A percentile compares a stretch with the other conserved stretches of the same genome.
phyloP scores from a whole-genome alignment of 495 filamentous ascomycete species.

The Aspergillus mulundensis region DNA sequence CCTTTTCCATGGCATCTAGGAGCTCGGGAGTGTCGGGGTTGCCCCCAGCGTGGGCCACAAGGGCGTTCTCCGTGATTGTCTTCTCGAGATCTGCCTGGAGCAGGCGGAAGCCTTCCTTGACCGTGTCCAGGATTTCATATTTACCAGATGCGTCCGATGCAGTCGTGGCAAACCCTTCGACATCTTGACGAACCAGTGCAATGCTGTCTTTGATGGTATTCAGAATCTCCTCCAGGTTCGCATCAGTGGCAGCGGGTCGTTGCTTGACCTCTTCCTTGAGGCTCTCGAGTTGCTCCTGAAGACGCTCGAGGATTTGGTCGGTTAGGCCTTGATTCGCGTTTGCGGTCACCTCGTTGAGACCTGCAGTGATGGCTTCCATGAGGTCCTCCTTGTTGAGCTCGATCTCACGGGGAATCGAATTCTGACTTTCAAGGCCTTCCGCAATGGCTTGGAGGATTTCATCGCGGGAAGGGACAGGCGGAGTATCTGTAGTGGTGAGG shows the following conservation, averaged over 20 bases:
- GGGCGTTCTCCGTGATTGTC: slow-evolving; percentile 46
- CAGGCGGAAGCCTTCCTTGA: slow-evolving; percentile 66
- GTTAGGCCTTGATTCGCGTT: slow-evolving; percentile 48
- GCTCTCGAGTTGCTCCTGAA: slow-evolving; percentile 69
- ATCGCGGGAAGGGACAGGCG: slow-evolving; percentile 42
- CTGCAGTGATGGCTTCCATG: slow-evolving; percentile 61
- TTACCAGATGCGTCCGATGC: slow-evolving; percentile 63
- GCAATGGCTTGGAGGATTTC: slow-evolving; percentile 54
- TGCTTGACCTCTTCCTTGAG: slow-evolving; percentile 74
- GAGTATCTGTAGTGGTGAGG: slow-evolving; percentile 21
- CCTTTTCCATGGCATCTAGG: slow-evolving; percentile 66
- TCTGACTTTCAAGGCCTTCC: slow-evolving; percentile 51
- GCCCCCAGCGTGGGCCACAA: slow-evolving; percentile 29
- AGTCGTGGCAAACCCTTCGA: slow-evolving; percentile 73
- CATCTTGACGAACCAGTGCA: slow-evolving; percentile 71
- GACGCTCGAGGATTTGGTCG: slow-evolving; percentile 65
- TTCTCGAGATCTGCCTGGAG: slow-evolving; percentile 70
- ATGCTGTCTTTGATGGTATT: slow-evolving; percentile 84
- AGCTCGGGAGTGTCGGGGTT: slow-evolving; percentile 52
- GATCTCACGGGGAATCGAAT: slow-evolving; percentile 49
- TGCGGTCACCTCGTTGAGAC: slow-evolving; percentile 48
- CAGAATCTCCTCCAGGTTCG: slow-evolving; percentile 75
- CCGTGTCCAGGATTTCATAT: slow-evolving; percentile 71
- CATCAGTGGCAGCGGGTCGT: slow-evolving; percentile 66
- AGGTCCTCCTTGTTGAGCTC: slow-evolving; percentile 61